Evolutionary conservation across 345 rosid genomes (phyloP), one percentile per base, ranked within the genome.

Genomic region (Lumnitzera racemosa): DNA sequence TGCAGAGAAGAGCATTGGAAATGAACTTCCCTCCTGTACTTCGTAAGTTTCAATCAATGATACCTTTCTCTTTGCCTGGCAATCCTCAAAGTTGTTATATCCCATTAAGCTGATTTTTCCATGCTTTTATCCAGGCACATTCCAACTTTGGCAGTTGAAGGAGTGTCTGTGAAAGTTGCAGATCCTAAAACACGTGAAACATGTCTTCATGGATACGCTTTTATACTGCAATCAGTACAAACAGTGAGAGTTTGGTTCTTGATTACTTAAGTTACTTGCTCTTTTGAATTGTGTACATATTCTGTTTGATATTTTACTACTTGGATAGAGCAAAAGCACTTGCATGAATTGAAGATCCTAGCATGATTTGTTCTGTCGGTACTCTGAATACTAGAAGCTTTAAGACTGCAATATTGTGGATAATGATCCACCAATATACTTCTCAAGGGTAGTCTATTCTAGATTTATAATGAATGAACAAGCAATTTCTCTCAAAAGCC

Each of bases 191-290:
- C 81, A 62, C 87, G 90, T 64, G 86, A 84, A 65, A 81, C 69
- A 51, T 89, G 94, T 79, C 71, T 92, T 69, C 63, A 76, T 65
- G 86, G 87, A 67, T 87, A 74, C 68, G 74, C 84, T 13, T 89
- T 80, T 79, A 67, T 92, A 53, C 75, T 92, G 72, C 94, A 83
- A 68, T 66, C 94, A 61, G 51, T 55, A 60, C 51, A 67, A 17
- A 64, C 50, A 82, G 98, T 92, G 72, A 70, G 74, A 59, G 0
- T 58, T 67, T 66, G 61, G 9, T 58, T 47, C 31, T 31, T 11
- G 8, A 16, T 2, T 1, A 43, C n/a, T n/a, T 14, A 41, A 20
- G 24, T 50, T 17, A 50, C 64, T 53, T 54, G 11, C 43, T 36
- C 11, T 36, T 7, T 36, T 6, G 43, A 36, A 36, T 36, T 36